Percentiles rank a stretch among this genome's conserved stretches.
Evolutionary conservation across 768 basidiomycete species (phyloP).

Genomic region (Boletus sp.): DNA sequence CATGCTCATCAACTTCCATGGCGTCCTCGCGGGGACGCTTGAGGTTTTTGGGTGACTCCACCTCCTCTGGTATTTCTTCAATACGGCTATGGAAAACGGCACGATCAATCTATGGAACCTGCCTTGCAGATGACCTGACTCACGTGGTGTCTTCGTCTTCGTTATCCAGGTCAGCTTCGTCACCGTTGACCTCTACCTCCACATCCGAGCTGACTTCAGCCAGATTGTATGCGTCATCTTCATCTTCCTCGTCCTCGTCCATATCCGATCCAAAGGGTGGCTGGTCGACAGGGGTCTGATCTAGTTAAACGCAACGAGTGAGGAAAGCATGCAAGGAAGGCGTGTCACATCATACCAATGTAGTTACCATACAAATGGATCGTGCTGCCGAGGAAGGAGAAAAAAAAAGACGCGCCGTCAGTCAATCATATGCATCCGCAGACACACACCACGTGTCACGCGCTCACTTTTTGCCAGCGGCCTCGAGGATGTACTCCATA

Average conservation of each 20-base stretch:
- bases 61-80: conserved; percentile 56
- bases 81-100: conserved; percentile 47
- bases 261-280: conserved; percentile 48
- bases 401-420: conserved; percentile 7
- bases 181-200: conserved; percentile 68
- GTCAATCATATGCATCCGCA: background rate
- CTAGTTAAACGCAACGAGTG: conserved; percentile 32
- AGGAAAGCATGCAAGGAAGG: background rate
- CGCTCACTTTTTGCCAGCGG: conserved; percentile 77
- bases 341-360: conserved; percentile 47
- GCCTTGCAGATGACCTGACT: conserved; percentile 29
- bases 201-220: conserved; percentile 81
- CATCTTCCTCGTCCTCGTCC: conserved; percentile 57
- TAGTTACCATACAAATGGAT: conserved; percentile 85
- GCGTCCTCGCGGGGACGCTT: conserved; percentile 75
- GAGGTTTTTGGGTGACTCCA: conserved; percentile 37
- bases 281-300: conserved; percentile 49
- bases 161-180: conserved; percentile 56
- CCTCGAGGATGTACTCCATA: conserved; percentile 62
- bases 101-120: background rate
- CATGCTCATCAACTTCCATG: conserved; percentile 37
- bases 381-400: conserved; percentile 38
- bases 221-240: conserved; percentile 56
- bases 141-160: conserved; percentile 37
- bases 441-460: background rate